Conservation (phyloP, 2,329 filamentous ascomycete genomes). For the Epichloe scottii region DNA sequence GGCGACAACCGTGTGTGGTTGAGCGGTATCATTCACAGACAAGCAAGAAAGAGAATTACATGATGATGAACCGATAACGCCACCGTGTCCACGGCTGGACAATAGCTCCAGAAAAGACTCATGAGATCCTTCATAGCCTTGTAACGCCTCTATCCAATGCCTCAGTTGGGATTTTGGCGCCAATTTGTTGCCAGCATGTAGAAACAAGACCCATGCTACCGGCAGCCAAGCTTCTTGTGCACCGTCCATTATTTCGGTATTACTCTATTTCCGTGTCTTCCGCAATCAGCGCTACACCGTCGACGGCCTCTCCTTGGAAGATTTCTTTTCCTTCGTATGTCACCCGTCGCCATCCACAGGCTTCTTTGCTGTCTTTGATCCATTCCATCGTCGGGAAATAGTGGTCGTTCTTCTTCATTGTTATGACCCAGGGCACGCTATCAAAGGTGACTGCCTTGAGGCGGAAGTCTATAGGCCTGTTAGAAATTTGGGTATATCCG, state of each 20-base stretch:
- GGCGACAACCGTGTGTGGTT: not conserved
- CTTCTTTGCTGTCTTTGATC: conserved; percentile 48
- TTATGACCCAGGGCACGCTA: conserved; percentile 97
- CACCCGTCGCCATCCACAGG: conserved; percentile 49
- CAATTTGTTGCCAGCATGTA: conserved; percentile 3
- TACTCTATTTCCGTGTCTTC: conserved; percentile 33
- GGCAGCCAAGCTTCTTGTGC: not conserved
- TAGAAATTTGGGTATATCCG: conserved; percentile 6
- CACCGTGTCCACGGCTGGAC: conserved; percentile 3
- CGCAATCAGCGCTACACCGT: conserved; percentile 31
- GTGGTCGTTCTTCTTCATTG: conserved; percentile 99
- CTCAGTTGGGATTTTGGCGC: conserved; percentile 7
- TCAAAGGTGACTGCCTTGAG: conserved; percentile 97
- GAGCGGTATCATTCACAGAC: not conserved
- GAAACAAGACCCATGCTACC: not conserved
- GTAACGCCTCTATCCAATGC: conserved; percentile 19
- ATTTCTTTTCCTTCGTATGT: conserved; percentile 46
- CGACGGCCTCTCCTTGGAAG: conserved; percentile 40
- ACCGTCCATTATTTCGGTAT: not conserved
- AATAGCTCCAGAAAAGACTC: conserved; percentile 21
- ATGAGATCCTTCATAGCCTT: conserved; percentile 23
- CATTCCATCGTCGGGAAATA: conserved; percentile 68
- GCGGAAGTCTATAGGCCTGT: conserved; percentile 61
- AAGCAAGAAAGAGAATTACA: not conserved
- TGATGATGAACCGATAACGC: conserved; percentile 3